Conservation (phyloP, 768 basidiomycete species). For the Kwoniella pini region DNA sequence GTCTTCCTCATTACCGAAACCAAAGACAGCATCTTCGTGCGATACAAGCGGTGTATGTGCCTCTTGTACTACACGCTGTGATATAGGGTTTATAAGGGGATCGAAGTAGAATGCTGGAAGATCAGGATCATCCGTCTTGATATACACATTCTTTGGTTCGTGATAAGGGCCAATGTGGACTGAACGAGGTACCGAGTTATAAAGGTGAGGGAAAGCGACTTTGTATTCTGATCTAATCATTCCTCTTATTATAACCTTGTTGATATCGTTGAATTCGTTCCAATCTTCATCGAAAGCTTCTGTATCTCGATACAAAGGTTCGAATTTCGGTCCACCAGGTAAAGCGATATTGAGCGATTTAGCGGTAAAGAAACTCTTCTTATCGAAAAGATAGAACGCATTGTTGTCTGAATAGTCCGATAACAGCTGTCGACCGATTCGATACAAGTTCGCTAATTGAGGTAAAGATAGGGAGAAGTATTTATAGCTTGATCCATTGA, state of each 20-base stretch:
- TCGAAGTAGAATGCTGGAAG: slow-evolving; percentile 99
- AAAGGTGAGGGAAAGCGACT: slow-evolving; percentile 97
- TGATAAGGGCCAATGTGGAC: slow-evolving; percentile 87
- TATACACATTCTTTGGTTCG: slow-evolving; percentile 93
- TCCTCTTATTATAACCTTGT: slow-evolving; percentile 98
- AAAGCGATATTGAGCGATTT: slow-evolving; percentile 61
- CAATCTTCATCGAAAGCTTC: slow-evolving; percentile 97
- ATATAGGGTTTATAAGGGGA: slow-evolving; percentile 96
- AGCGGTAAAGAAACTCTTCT: slow-evolving; percentile 95
- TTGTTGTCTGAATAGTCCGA: slow-evolving; percentile 91
- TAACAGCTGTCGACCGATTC: slow-evolving; percentile 87
- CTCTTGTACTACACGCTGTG: slow-evolving; percentile 77
- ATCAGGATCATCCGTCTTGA: slow-evolving; percentile 99
- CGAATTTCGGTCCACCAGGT: slow-evolving; percentile 97
- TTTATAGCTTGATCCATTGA: slow-evolving; percentile 90
- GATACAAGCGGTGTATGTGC: slow-evolving; percentile 80
- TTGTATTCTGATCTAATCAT: slow-evolving; percentile 99
- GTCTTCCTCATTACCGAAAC: slow-evolving; percentile 69
- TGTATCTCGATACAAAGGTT: slow-evolving; percentile 93
- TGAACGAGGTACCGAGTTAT: slow-evolving; percentile 95
- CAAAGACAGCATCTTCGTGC: slow-evolving; percentile 91
- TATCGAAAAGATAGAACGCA: slow-evolving; percentile 91
- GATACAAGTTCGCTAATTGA: slow-evolving; percentile 94
- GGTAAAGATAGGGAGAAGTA: slow-evolving; percentile 92
- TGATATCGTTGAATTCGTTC: slow-evolving; percentile 99